phyloP scores from a whole-genome alignment of 2,329 filamentous ascomycete species.

The Venturia effusa region DNA sequence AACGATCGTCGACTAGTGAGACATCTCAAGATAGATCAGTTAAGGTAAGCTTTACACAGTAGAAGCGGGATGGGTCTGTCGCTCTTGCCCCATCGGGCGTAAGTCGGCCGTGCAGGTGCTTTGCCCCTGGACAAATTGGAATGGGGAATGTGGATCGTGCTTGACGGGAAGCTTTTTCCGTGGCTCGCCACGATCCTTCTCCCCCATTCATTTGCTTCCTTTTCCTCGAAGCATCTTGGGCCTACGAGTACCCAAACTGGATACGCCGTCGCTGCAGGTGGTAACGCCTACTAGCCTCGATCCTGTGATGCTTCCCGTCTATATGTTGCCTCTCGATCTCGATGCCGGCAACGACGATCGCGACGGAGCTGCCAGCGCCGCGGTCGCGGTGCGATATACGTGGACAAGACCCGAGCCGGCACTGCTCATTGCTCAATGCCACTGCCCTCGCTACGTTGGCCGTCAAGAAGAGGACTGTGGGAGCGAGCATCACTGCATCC shows the following conservation, averaged over 20 bases:
- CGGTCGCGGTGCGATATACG: not conserved
- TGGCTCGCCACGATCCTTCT: not conserved
- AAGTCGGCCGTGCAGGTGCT: no score
- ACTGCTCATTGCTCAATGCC: no score
- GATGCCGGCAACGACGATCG: not conserved
- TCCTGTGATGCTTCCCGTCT: not conserved
- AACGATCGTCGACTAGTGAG: not conserved
- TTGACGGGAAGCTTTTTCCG: not conserved
- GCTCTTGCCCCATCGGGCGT: not conserved
- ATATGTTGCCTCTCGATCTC: not conserved
- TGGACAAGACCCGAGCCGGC: not conserved
- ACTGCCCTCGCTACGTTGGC: no score
- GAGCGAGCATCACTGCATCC: not conserved
- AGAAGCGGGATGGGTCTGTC: not conserved
- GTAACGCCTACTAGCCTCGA: not conserved
- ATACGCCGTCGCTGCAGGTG: no score
- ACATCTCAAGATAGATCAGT: not conserved
- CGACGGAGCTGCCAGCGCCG: no score
- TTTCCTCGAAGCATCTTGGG: no score
- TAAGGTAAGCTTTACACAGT: not conserved
- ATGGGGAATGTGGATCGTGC: not conserved
- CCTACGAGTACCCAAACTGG: no score
- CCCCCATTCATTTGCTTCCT: not conserved
- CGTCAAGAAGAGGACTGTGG: not conserved
- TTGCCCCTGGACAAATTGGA: no score